Evolutionary conservation across 129 eudicot species (phyloP).

Genomic region (carrot (Daucus carota)): DNA sequence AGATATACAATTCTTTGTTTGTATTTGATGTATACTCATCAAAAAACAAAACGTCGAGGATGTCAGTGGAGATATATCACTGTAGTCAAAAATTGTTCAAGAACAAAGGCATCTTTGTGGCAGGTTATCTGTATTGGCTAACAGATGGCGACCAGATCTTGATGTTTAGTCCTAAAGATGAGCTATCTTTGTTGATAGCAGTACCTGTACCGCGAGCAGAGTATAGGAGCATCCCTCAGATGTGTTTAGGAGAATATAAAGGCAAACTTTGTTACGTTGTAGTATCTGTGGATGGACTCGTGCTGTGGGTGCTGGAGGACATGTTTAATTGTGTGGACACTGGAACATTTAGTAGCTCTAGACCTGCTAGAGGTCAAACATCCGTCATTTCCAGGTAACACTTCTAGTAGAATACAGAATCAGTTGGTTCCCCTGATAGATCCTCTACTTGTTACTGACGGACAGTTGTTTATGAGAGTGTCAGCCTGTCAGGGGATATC

Average conservation of each 20-base stretch:
- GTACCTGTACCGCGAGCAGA: constrained; percentile 21
- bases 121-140: constrained; percentile 42
- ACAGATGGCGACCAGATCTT: constrained; percentile 34
- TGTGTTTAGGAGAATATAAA: constrained; percentile 45
- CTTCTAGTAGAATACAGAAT: neutral
- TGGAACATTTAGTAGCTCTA: neutral
- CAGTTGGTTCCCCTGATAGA: neutral
- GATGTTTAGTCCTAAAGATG: constrained; percentile 33
- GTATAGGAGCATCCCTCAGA: constrained; percentile 18
- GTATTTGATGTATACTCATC: constrained; percentile 37
- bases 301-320: constrained; percentile 34
- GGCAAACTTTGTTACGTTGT: constrained; percentile 31
- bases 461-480: constrained; percentile 1
- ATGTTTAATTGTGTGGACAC: neutral
- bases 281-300: constrained; percentile 36
- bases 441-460: neutral
- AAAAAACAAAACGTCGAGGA: constrained; percentile 25
- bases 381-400: neutral
- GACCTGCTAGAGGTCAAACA: neutral
- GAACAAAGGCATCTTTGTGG: constrained; percentile 27
- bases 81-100: constrained; percentile 20
- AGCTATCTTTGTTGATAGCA: constrained; percentile 32
- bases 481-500: neutral
- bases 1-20: constrained; percentile 13
- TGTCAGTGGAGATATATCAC: constrained; percentile 31